Base-by-base conservation (phyloP, 2,329 filamentous ascomycete genomes). In the Aspergillus hiratsukae region DNA sequence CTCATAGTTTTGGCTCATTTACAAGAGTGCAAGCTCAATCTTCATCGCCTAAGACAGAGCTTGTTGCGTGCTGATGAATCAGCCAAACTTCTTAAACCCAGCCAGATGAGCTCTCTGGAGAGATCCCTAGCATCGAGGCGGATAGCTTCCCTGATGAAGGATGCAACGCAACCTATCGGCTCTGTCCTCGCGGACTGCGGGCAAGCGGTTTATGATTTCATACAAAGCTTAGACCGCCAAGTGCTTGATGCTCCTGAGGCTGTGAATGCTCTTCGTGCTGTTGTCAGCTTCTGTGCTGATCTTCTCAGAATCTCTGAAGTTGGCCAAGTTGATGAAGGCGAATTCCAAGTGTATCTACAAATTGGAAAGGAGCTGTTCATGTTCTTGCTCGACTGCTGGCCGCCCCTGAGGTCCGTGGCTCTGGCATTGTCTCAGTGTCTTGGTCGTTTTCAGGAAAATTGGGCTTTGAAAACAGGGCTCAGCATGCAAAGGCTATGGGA, bases 401-500 rank as follows among this genome's bases (percentile, higher is more conserved):
- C 61, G 0, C 55, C 57, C 5, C 56, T 74, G 10, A 61, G 63
- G n/a, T 58, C 68, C 8, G 55, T 76, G 46, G 64, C 68, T 43
- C 51, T 53, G 29, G 54, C 59, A 6, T 66, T 70, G 43, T 75
- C 61, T 48, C 63, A 57, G 51, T 62, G 64, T 48, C 72, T 81
- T 46, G 75, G 75, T 41, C 80, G 80, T 51, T 93, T 96, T 66
- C 80, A 83, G 25, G 81, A 84, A 17, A 86, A 84, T 1, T 92
- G 91, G 75, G 85, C 85, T 54, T 76, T 95, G 14, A 85, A 80
- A 0, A 91, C 88, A 2, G 91, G 91, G 0, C 76, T 91, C 11
- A 87, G 85, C 62, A 94, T 95, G 89, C 89, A 94, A 67, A 71
- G 77, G 8, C 79, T 96, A 4, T 96, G 92, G 93, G 82, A 83